These are phyloP conservation scores for Coemansia sp. DNA, from an alignment of 192 early-diverging fungal species.

Conservation along the genomic window DNA sequence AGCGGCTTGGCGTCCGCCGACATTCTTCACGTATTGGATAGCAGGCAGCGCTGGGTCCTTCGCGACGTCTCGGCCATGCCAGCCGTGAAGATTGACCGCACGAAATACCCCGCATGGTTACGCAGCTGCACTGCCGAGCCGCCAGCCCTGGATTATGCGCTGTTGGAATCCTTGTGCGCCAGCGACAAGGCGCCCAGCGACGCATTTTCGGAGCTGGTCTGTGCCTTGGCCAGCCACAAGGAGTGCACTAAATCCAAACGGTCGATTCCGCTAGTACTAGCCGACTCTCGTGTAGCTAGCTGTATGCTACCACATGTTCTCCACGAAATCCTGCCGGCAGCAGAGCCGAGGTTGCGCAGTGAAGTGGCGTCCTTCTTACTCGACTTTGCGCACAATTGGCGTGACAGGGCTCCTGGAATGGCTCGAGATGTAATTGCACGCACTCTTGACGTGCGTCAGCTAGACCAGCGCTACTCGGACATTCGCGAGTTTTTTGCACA, in stretches of 20 bases:
- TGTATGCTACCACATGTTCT: conserved; percentile 32
- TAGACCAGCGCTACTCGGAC: conserved; percentile 27
- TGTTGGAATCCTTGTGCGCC: conserved; percentile 24
- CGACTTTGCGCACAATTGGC: conserved; percentile 48
- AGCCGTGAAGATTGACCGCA: neutral
- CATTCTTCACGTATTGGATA: conserved; percentile 19
- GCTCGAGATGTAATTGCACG: conserved; percentile 21
- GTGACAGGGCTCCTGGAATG: conserved; percentile 22
- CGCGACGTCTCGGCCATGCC: conserved; percentile 25
- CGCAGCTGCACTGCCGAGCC: neutral
- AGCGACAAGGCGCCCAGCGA: neutral
- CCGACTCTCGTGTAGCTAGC: conserved; percentile 24
- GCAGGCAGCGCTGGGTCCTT: conserved; percentile 15
- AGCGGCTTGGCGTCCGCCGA: neutral
- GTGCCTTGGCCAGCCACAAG: conserved; percentile 17
- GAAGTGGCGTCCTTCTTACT: conserved; percentile 35
- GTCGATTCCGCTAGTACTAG: conserved; percentile 23
- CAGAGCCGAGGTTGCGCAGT: conserved; percentile 1
- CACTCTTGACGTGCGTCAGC: conserved; percentile 24
- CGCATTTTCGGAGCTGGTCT: conserved; percentile 30
- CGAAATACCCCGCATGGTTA: conserved; percentile 6
- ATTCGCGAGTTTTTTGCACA: conserved; percentile 33
- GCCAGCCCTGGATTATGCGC: conserved; percentile 14
- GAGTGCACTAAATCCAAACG: conserved; percentile 13
- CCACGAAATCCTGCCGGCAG: conserved; percentile 15